Conservation (phyloP, 2,329 filamentous ascomycete species). For the Didymella glomerata region DNA sequence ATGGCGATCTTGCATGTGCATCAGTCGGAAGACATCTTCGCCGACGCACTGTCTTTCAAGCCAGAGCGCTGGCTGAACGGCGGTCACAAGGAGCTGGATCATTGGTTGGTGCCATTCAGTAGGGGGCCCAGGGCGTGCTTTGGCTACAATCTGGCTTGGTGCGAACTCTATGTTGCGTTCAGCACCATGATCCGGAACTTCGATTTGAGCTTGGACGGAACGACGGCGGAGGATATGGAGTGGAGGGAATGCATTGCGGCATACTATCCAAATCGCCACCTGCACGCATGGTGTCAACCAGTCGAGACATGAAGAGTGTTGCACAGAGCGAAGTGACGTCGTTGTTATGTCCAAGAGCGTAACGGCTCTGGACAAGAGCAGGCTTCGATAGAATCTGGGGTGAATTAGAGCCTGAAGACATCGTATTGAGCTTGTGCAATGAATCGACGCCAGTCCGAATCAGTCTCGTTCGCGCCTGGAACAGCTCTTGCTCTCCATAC, state of each 20-base stretch:
- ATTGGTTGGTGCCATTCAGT: conserved; percentile 8
- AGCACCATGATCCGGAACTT: conserved; percentile 6
- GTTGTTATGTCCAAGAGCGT: not conserved
- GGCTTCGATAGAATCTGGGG: not conserved
- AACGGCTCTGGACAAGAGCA: not conserved
- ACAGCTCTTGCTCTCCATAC: conserved; percentile 14
- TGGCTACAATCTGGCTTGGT: conserved; percentile 10
- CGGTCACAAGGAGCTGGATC: conserved; percentile 3
- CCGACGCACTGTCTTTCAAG: conserved; percentile 1
- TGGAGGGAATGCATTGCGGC: conserved; percentile 8
- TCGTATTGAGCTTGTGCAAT: conserved; percentile 18
- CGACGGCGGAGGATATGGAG: conserved; percentile 7
- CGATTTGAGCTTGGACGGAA: conserved; percentile 4
- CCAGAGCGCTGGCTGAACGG: conserved; percentile 4
- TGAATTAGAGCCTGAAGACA: conserved; percentile 19
- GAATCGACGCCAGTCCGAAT: conserved; percentile 14
- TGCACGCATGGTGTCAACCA: conserved; percentile 8
- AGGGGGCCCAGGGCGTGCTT: conserved; percentile 6
- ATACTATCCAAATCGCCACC: conserved; percentile 12
- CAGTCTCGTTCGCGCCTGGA: not conserved
- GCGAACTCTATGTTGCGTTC: conserved; percentile 7
- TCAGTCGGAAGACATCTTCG: conserved; percentile 2
- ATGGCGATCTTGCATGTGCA: conserved; percentile 8
- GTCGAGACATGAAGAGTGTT: not conserved
- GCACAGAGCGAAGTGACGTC: not conserved